phyloP scores from a whole-genome alignment of 148 eudicot species.

The Camellia japonica region DNA sequence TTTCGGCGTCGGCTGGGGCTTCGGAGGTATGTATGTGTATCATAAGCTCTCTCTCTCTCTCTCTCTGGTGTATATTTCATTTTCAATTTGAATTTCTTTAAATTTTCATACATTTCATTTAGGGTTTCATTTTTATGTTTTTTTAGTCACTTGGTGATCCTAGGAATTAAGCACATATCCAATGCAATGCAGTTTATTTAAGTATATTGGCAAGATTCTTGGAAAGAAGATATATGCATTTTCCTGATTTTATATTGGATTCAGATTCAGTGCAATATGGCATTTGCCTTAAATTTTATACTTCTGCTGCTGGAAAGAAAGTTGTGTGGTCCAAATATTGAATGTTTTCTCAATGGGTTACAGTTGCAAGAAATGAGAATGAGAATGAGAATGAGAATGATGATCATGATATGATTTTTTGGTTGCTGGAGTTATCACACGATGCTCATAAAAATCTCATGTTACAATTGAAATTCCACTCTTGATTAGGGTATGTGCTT shows the following conservation, averaged over 20 bases:
- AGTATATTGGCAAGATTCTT: neutral
- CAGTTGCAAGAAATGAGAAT: neutral
- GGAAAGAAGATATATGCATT: neutral
- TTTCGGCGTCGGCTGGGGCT: constrained; percentile 79
- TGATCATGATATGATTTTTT: neutral
- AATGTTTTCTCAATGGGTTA: neutral
- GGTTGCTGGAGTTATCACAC: neutral
- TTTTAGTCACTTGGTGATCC: too few species aligned
- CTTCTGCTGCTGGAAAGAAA: neutral
- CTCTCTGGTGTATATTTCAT: neutral
- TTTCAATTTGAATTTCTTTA: neutral
- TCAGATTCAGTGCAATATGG: neutral
- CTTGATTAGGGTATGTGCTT: neutral
- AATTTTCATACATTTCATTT: neutral
- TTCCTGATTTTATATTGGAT: neutral
- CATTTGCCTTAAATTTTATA: neutral
- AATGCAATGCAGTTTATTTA: neutral
- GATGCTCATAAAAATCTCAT: neutral
- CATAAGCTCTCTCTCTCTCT: neutral
- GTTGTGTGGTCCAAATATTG: neutral
- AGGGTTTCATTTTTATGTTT: neutral
- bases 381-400: neutral
- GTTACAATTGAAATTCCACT: neutral
- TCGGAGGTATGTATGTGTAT: constrained; percentile 57
- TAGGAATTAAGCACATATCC: neutral